phyloP scores from a whole-genome alignment of 2,329 filamentous ascomycete species.

The Grosmannia huntii region DNA sequence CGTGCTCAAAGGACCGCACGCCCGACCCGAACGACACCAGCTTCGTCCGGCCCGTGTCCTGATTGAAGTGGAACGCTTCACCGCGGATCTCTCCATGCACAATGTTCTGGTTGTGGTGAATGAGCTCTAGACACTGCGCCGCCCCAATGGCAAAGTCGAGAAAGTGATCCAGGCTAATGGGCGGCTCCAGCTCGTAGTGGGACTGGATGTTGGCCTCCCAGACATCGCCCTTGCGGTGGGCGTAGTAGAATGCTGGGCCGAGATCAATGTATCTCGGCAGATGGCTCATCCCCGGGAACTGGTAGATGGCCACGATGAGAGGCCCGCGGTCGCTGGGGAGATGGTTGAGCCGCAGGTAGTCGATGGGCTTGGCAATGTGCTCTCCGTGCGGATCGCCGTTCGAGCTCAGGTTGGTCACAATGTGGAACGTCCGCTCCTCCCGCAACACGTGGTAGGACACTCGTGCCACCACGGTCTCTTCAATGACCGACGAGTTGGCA shows the following conservation, averaged over 20 bases:
- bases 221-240: constrained; percentile 37
- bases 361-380: constrained; percentile 70
- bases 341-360: constrained; percentile 59
- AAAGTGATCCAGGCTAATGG: constrained; percentile 62
- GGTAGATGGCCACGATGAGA: constrained; percentile 72
- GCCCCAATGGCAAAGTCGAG: constrained; percentile 87
- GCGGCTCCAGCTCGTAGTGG: constrained; percentile 35
- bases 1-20: constrained; percentile 78
- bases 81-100: constrained; percentile 85
- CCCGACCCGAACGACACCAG: constrained; percentile 80
- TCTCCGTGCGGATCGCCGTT: constrained; percentile 59
- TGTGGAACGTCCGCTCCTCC: constrained; percentile 78
- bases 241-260: constrained; percentile 59
- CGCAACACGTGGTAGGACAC: constrained; percentile 72
- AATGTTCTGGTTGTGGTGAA: constrained; percentile 79
- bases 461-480: constrained; percentile 62
- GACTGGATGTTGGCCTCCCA: constrained; percentile 30
- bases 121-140: constrained; percentile 69
- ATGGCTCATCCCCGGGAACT: constrained; percentile 63
- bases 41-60: constrained; percentile 57
- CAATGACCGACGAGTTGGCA: constrained; percentile 41
- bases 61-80: constrained; percentile 81
- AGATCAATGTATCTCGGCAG: constrained; percentile 60
- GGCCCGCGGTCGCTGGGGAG: constrained; percentile 55
- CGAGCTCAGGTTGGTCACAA: constrained; percentile 58